A percentile compares a stretch with the other conserved stretches of the same genome.
phyloP scores from a whole-genome alignment of 345 rosid species.

The Cardamine chenopodiifolia region DNA sequence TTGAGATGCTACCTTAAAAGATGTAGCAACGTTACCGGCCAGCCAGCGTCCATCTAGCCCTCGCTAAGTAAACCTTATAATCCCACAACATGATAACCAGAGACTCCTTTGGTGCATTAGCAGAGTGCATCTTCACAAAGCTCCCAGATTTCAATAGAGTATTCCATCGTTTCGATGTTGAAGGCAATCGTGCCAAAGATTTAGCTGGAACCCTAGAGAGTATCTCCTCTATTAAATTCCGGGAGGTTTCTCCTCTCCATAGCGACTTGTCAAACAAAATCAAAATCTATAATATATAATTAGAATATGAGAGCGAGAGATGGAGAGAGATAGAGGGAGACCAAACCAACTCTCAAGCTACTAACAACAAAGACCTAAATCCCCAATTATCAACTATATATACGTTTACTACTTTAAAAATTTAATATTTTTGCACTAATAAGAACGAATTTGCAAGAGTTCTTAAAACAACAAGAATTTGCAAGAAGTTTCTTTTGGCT shows the following conservation, averaged over 20 bases:
- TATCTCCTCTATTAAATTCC: not conserved
- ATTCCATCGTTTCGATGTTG: not conserved
- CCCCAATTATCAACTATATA: not conserved
- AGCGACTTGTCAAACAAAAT: not conserved
- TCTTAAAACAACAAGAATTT: not conserved
- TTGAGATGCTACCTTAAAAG: not conserved
- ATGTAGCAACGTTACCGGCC: not conserved
- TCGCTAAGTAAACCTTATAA: not conserved
- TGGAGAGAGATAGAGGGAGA: not conserved
- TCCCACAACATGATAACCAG: not conserved
- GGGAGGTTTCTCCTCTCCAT: not conserved
- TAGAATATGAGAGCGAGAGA: not conserved
- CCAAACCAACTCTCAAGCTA: too few species aligned
- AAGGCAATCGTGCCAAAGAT: not conserved
- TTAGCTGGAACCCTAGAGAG: slow-evolving; percentile 5
- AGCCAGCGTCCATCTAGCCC: too few species aligned
- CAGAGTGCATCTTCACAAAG: not conserved
- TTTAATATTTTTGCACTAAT: not conserved
- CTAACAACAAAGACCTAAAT: not conserved
- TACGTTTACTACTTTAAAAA: not conserved
- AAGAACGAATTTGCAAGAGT: not conserved
- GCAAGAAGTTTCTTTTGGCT: too few species aligned
- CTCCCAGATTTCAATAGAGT: not conserved
- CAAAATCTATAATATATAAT: not conserved
- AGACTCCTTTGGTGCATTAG: slow-evolving; percentile 6